A percentile compares a stretch with the other conserved stretches of the same genome.
These are phyloP conservation scores for Glycyrrhiza uralensis DNA, from an alignment of 306 rosid species.

Conservation along the genomic window DNA sequence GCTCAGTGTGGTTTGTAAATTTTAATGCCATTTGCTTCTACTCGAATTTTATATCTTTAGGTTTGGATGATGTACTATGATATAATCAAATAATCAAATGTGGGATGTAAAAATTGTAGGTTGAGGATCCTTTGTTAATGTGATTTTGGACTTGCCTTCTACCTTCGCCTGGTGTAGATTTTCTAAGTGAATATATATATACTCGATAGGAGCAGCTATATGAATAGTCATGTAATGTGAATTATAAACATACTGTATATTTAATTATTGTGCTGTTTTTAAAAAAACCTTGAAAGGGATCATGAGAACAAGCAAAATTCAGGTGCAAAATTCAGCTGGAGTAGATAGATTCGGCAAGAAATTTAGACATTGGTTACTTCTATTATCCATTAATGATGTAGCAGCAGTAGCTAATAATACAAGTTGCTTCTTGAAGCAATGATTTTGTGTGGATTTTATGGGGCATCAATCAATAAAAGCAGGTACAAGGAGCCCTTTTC, in stretches of 20 bases:
- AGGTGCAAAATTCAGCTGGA: not conserved
- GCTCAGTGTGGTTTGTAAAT: slow-evolving; percentile 34
- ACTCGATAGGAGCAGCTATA: not conserved
- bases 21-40: not conserved
- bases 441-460: slow-evolving; percentile 1
- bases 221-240: not conserved
- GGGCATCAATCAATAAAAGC: slow-evolving; percentile 14
- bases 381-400: slow-evolving; percentile 6
- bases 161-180: not conserved
- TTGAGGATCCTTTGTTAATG: not conserved
- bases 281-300: not conserved
- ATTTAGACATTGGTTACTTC: not conserved
- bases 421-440: slow-evolving; percentile 5
- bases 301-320: too few species aligned
- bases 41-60: not conserved
- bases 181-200: not conserved
- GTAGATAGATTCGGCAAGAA: not conserved
- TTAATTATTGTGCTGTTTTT: not conserved
- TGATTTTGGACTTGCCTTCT: not conserved
- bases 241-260: not conserved
- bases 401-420: slow-evolving; percentile 19
- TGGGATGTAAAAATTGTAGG: not conserved
- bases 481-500: slow-evolving; percentile 28
- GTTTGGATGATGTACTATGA: not conserved
- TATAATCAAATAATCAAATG: not conserved